Evolutionary conservation across 2,329 filamentous ascomycete genomes (phyloP).

Genomic region (Xylaria digitata): DNA sequence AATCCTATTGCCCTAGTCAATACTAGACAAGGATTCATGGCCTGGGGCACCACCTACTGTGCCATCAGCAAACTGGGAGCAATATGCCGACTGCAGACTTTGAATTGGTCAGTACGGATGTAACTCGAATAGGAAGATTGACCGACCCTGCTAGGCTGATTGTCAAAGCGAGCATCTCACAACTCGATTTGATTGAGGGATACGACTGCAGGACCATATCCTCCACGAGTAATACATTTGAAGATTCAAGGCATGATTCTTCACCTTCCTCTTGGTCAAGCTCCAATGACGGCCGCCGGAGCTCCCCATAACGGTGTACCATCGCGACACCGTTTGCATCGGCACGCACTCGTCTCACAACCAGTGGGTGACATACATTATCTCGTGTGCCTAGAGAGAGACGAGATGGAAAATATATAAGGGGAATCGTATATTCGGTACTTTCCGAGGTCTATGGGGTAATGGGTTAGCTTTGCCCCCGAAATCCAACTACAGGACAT

Average conservation of each 20-base stretch:
- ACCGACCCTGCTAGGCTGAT: slow-evolving; percentile 11
- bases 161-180: slow-evolving; percentile 9
- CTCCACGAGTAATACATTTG: not conserved
- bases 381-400: not conserved
- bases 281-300: not conserved
- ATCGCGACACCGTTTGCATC: not conserved
- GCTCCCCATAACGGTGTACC: not conserved
- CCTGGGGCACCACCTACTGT: not conserved
- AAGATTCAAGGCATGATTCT: not conserved
- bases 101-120: not conserved
- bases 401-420: not conserved
- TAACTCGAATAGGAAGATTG: too few species aligned
- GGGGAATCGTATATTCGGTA: too few species aligned
- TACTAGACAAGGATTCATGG: not conserved
- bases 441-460: not conserved
- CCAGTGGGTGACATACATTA: not conserved
- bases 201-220: not conserved
- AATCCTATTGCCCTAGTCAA: slow-evolving; percentile 13
- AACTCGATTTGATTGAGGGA: not conserved
- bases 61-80: slow-evolving; percentile 12
- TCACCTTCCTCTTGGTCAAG: slow-evolving; percentile 3
- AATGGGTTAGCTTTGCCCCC: not conserved
- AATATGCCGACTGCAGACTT: slow-evolving; percentile 15
- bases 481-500: not conserved
- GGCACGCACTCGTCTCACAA: not conserved